Conservation (phyloP, 768 basidiomycete species). For the Fomitopsis pulvina region DNA sequence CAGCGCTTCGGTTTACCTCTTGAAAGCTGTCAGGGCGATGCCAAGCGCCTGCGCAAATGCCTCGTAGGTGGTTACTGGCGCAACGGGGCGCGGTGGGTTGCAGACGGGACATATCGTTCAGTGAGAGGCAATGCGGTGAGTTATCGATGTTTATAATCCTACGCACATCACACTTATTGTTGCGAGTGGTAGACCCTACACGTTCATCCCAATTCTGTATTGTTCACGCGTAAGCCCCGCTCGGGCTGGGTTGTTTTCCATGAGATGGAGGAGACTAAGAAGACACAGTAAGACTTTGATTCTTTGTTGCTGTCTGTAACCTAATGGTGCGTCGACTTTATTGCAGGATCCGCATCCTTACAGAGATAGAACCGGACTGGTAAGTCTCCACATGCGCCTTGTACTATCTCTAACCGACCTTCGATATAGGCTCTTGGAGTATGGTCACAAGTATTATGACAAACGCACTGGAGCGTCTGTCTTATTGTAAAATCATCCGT, state of each 20-base stretch:
- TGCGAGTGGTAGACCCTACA: constrained; percentile 54
- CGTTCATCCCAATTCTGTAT: constrained; percentile 89
- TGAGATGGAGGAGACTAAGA: constrained; percentile 95
- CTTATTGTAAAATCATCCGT: not conserved
- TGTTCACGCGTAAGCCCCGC: constrained; percentile 88
- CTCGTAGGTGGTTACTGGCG: constrained; percentile 91
- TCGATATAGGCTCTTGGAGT: constrained; percentile 36
- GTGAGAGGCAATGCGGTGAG: constrained; percentile 80
- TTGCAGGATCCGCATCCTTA: constrained; percentile 85
- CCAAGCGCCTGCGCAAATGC: constrained; percentile 74
- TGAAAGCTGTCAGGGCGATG: constrained; percentile 88
- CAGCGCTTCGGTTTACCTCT: constrained; percentile 77
- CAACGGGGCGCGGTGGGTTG: constrained; percentile 85
- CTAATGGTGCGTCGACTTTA: no score
- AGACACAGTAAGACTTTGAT: constrained; percentile 63
- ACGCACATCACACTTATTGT: not conserved
- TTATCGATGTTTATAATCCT: constrained; percentile 2
- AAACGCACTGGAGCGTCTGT: constrained; percentile 19
- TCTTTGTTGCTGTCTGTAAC: constrained; percentile 11
- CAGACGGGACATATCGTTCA: constrained; percentile 90
- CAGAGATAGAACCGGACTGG: constrained; percentile 96
- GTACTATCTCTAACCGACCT: not conserved
- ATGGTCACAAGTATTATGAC: constrained; percentile 42
- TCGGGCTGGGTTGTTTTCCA: constrained; percentile 94
- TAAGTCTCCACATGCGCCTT: constrained; percentile 20